phyloP scores from a whole-genome alignment of 352 stramenopile species.

The Phytophthora tentaculata region DNA sequence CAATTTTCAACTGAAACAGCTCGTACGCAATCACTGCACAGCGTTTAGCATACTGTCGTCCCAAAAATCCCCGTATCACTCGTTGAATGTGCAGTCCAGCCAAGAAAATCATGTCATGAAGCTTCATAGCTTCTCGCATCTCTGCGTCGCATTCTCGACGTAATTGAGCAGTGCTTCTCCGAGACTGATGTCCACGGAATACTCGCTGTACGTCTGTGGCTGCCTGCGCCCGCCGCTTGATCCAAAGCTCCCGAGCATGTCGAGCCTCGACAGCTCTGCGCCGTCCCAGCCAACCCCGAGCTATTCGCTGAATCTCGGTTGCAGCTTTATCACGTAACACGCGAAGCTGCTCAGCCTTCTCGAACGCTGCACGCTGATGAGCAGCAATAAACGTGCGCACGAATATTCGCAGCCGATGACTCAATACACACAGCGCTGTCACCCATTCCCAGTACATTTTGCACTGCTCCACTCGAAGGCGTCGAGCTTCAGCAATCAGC shows the following conservation, averaged over 20 bases:
- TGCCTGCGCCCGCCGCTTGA: conserved; percentile 25
- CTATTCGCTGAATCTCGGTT: conserved; percentile 46
- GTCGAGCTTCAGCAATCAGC: conserved; percentile 33
- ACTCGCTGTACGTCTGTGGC: conserved; percentile 51
- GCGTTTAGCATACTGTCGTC: conserved; percentile 32
- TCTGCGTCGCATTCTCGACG: conserved; percentile 23
- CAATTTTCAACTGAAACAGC: conserved; percentile 29
- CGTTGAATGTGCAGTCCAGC: conserved; percentile 49
- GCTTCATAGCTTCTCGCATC: conserved; percentile 27
- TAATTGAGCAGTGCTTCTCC: conserved; percentile 18
- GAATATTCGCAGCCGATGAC: conserved; percentile 37
- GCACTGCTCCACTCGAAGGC: conserved; percentile 33
- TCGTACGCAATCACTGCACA: conserved; percentile 30
- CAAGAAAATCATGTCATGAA: conserved; percentile 13
- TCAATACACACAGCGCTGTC: conserved; percentile 39
- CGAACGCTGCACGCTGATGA: conserved; percentile 43
- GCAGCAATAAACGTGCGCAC: conserved; percentile 41
- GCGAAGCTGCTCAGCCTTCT: conserved; percentile 43
- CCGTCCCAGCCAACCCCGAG: conserved; percentile 49
- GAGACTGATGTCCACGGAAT: conserved; percentile 39
- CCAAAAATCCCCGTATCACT: conserved; percentile 46
- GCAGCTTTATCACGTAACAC: conserved; percentile 40
- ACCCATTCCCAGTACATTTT: conserved; percentile 40
- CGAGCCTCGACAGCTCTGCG: conserved; percentile 30
- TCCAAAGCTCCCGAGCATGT: conserved; percentile 19